Percentiles rank a stretch among this genome's conserved stretches.
These are phyloP conservation scores for Vigna reflexopilosa DNA, from an alignment of 306 rosid genomes.

Conservation along the genomic window DNA sequence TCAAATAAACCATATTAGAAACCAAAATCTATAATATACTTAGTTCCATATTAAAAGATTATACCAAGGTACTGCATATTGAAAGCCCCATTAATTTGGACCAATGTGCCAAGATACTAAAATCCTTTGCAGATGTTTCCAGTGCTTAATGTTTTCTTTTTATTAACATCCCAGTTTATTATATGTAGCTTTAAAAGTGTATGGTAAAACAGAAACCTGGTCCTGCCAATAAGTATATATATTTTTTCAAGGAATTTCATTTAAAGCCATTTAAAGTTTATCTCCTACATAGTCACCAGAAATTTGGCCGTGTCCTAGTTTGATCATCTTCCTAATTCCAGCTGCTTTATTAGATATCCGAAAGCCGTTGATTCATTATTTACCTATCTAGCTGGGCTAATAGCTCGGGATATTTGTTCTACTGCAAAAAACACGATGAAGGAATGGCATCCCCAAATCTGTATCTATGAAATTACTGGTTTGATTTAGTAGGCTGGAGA, in stretches of 20 bases:
- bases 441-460: too few species aligned
- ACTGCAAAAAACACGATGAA: too few species aligned
- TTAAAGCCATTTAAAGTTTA: background rate
- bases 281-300: background rate
- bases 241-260: background rate
- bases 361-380: too few species aligned
- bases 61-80: background rate
- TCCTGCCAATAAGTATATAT: background rate
- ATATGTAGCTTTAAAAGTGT: background rate
- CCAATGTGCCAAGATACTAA: background rate
- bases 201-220: background rate
- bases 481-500: background rate
- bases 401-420: too few species aligned
- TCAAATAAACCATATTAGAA: background rate
- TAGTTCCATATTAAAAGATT: background rate
- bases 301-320: background rate
- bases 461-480: too few species aligned
- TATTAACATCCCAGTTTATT: background rate
- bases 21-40: background rate
- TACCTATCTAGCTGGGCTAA: too few species aligned
- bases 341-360: background rate
- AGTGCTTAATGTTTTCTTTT: background rate
- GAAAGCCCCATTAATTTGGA: background rate
- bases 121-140: background rate
- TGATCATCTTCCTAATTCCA: conserved; percentile 1